Evolutionary conservation across 495 filamentous ascomycete species (phyloP).

Genomic region (Xylaria venustula): DNA sequence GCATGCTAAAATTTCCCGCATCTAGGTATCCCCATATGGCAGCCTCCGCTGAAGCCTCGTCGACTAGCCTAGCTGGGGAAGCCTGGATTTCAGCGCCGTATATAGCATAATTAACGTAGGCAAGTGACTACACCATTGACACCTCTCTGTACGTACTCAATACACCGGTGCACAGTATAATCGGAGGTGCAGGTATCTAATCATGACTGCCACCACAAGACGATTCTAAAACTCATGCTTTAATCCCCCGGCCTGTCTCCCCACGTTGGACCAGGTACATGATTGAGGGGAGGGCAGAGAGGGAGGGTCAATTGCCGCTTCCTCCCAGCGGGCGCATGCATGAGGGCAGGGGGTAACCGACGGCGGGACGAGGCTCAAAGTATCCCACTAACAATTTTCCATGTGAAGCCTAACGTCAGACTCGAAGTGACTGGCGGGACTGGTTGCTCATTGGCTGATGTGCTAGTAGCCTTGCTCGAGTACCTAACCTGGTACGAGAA

Average conservation of each 20-base stretch:
- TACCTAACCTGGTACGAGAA: neutral
- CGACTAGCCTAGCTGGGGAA: neutral
- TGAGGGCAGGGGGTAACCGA: neutral
- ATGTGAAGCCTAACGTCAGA: neutral
- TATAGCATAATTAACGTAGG: neutral
- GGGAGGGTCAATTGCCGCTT: neutral
- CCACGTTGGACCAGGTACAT: slow-evolving; percentile 8
- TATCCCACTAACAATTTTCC: slow-evolving; percentile 7
- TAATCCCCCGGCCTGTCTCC: neutral
- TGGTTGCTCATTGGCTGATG: too few species aligned
- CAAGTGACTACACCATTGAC: too few species aligned
- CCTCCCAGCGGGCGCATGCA: slow-evolving; percentile 2
- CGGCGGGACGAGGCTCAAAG: neutral
- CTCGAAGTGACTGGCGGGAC: neutral
- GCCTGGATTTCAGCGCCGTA: slow-evolving; percentile 6
- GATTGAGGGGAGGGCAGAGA: too few species aligned
- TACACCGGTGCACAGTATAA: too few species aligned
- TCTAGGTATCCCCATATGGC: neutral
- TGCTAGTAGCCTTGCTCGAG: too few species aligned
- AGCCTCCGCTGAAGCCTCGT: neutral
- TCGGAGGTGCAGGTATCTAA: too few species aligned
- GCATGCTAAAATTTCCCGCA: neutral
- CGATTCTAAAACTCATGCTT: neutral
- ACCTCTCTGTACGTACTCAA: too few species aligned
- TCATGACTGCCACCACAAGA: too few species aligned